Evolutionary conservation across 805 yeast species (phyloP).

Genomic region (Wickerhamiella kurtzmanii): DNA sequence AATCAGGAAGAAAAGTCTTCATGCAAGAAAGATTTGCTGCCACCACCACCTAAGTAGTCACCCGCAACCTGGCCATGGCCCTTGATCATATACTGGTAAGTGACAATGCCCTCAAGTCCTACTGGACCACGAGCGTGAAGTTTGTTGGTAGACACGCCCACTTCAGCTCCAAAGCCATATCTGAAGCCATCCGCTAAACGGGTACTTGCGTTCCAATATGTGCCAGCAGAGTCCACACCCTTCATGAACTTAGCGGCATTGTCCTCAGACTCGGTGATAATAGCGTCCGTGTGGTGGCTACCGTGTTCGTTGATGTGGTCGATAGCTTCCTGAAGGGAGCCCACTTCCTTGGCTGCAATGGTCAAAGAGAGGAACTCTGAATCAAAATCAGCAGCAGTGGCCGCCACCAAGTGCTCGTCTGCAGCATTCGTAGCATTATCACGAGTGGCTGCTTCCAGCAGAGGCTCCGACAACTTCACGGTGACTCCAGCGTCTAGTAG

Average conservation of each 20-base stretch:
- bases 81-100: constrained; percentile 83
- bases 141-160: constrained; percentile 92
- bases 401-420: constrained; percentile 24
- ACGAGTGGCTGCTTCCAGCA: constrained; percentile 12
- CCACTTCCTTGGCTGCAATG: constrained; percentile 57
- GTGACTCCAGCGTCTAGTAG: constrained; percentile 58
- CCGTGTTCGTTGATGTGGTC: constrained; percentile 79
- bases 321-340: constrained; percentile 57
- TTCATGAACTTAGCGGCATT: constrained; percentile 66
- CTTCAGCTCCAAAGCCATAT: constrained; percentile 97
- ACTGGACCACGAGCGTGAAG: constrained; percentile 98
- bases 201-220: constrained; percentile 94
- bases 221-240: constrained; percentile 90
- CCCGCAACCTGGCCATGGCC: constrained; percentile 91
- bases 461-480: constrained; percentile 36
- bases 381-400: constrained; percentile 57
- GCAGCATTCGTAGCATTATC: constrained; percentile 1
- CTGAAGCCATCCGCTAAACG: constrained; percentile 98
- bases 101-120: constrained; percentile 91
- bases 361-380: constrained; percentile 76
- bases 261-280: constrained; percentile 60
- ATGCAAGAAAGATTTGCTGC: constrained; percentile 63
- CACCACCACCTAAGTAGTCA: constrained; percentile 90
- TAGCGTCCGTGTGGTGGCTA: constrained; percentile 91
- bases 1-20: constrained; percentile 12